Conservation (phyloP, 225 moss, liverwort and hornwort genomes). For the Physcomitrium patens region DNA sequence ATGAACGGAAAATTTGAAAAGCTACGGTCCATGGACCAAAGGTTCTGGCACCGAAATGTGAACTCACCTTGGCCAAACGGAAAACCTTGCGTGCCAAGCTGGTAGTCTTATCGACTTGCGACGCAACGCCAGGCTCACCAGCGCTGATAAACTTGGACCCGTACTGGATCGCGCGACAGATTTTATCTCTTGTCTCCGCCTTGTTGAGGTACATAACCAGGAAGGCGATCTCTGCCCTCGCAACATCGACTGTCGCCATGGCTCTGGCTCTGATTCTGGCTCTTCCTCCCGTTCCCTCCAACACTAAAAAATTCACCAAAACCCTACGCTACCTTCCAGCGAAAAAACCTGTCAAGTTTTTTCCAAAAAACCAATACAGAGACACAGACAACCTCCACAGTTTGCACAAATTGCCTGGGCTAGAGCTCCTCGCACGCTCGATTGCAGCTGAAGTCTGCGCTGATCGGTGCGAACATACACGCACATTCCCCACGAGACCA, state of each 20-base stretch:
- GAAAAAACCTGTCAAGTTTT: neutral
- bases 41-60: neutral
- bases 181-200: constrained; percentile 89
- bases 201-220: constrained; percentile 87
- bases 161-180: constrained; percentile 94
- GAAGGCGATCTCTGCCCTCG: constrained; percentile 80
- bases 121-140: constrained; percentile 83
- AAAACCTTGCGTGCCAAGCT: constrained; percentile 97
- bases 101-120: constrained; percentile 84
- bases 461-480: constrained; percentile 28
- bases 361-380: neutral
- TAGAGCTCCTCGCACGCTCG: constrained; percentile 9
- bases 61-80: constrained; percentile 78
- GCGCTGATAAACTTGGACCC: constrained; percentile 96
- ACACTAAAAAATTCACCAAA: constrained; percentile 3
- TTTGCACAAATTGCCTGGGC: neutral
- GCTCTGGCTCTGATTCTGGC: constrained; percentile 24
- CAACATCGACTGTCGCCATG: constrained; percentile 74
- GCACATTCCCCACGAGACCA: neutral
- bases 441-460: constrained; percentile 21
- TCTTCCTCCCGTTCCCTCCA: neutral
- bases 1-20: neutral
- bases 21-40: neutral
- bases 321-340: constrained; percentile 1
- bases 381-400: neutral